phyloP scores from a whole-genome alignment of 495 filamentous ascomycete species.

The Penicillium fimorum region DNA sequence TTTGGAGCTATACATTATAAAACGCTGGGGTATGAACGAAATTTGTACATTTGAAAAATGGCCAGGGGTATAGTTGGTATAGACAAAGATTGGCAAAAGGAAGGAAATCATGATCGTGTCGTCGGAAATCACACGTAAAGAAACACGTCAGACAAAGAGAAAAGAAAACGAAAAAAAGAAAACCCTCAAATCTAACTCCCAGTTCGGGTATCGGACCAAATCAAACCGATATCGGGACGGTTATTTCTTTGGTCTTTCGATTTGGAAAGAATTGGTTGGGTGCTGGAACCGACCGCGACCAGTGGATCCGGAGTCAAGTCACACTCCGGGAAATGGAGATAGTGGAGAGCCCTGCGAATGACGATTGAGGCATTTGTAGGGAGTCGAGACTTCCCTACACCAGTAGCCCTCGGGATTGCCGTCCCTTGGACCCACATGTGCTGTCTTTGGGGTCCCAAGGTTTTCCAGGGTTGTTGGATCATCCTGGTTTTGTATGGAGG shows the following conservation, averaged over 20 bases:
- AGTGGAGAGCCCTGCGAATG: slow-evolving; percentile 1
- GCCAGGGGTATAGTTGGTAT: slow-evolving; percentile 6
- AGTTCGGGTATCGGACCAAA: not conserved
- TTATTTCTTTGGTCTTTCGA: not conserved
- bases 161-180: not conserved
- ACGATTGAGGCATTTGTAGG: not conserved
- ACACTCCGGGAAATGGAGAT: not conserved
- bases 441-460: not conserved
- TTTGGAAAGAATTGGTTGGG: not conserved
- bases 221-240: not conserved
- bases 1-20: not conserved
- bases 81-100: not conserved
- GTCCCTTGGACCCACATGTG: slow-evolving; percentile 1
- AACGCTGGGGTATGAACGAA: not conserved
- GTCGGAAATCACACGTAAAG: not conserved
- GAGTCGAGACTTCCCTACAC: not conserved
- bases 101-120: slow-evolving; percentile 3
- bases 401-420: slow-evolving; percentile 3
- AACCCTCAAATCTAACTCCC: not conserved
- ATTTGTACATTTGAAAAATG: not conserved
- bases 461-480: not conserved
- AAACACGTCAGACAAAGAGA: slow-evolving; percentile 4
- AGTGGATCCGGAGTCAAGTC: not conserved
- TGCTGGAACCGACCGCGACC: not conserved
- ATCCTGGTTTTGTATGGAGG: not conserved